Evolutionary conservation across 441 rosid genomes (phyloP).

Genomic region (Biscutella laevigata): DNA sequence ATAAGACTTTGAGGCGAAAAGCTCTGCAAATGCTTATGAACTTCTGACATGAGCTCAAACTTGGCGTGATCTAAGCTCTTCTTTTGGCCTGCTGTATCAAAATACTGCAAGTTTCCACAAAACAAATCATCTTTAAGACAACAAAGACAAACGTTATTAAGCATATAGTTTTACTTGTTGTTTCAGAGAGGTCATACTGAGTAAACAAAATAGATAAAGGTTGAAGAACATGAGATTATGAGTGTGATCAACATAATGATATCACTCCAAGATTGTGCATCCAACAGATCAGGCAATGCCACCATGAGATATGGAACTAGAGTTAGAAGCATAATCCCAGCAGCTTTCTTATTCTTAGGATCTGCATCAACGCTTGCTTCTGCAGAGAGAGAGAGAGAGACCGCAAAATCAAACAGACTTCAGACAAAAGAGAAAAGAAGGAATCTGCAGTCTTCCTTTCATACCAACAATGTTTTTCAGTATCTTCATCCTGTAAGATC

Average conservation of each 20-base stretch:
- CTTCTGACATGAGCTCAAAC: constrained; percentile 28
- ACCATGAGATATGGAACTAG: constrained; percentile 19
- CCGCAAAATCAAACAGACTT: background rate
- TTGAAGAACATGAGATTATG: constrained; percentile 19
- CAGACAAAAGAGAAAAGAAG: background rate
- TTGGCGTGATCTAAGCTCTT: constrained; percentile 21
- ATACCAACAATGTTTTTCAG: constrained; percentile 21
- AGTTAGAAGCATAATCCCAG: constrained; percentile 23
- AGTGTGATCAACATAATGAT: constrained; percentile 14
- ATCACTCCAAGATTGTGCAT: constrained; percentile 11
- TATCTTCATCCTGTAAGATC: constrained; percentile 22
- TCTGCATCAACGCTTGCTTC: constrained; percentile 19
- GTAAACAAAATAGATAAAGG: constrained; percentile 21
- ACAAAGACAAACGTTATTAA: background rate
- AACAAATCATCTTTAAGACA: background rate
- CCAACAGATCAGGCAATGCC: constrained; percentile 15
- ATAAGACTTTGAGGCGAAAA: constrained; percentile 22
- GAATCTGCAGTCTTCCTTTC: background rate
- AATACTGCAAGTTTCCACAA: background rate
- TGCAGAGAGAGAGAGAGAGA: constrained; percentile 16
- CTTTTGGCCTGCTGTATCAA: constrained; percentile 10
- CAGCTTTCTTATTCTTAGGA: constrained; percentile 21
- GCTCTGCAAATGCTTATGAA: constrained; percentile 11
- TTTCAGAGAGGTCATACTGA: constrained; percentile 16
- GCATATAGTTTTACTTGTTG: background rate